Evolutionary conservation across 306 rosid species (phyloP).

Genomic region (Dalbergia cultrata): DNA sequence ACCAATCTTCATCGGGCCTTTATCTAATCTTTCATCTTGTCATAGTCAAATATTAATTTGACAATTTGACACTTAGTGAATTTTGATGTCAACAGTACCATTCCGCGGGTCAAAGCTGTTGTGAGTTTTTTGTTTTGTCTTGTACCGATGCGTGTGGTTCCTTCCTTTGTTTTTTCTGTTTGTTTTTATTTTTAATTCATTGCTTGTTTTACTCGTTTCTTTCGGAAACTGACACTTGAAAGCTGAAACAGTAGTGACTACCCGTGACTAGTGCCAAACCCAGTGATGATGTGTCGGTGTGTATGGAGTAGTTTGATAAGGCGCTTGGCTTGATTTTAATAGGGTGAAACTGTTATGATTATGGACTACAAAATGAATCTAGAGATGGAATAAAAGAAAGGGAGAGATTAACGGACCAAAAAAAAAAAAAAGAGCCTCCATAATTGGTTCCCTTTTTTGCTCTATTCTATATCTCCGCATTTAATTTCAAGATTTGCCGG

Average conservation of each 20-base stretch:
- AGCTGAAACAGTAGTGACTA: not conserved
- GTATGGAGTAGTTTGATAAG: conserved; percentile 15
- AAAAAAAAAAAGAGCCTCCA: conserved; percentile 57
- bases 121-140: conserved; percentile 50
- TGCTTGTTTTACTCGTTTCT: conserved; percentile 35
- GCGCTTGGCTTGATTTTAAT: conserved; percentile 1
- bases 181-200: not conserved
- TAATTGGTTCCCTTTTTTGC: conserved; percentile 56
- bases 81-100: not conserved
- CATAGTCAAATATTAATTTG: no score
- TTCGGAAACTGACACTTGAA: not conserved
- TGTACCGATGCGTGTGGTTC: conserved; percentile 35
- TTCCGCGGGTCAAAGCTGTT: conserved; percentile 30
- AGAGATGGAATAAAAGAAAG: conserved; percentile 42
- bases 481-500: conserved; percentile 29
- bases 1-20: no score
- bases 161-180: not conserved
- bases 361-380: conserved; percentile 38
- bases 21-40: no score
- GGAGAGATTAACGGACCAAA: conserved; percentile 39
- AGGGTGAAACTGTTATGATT: not conserved
- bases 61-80: no score
- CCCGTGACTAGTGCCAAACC: not conserved
- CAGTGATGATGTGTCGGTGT: not conserved
- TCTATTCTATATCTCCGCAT: conserved; percentile 12